Evolutionary conservation across 306 rosid species (phyloP), one percentile per base, ranked within the genome.

Genomic region (Glycine soja): DNA sequence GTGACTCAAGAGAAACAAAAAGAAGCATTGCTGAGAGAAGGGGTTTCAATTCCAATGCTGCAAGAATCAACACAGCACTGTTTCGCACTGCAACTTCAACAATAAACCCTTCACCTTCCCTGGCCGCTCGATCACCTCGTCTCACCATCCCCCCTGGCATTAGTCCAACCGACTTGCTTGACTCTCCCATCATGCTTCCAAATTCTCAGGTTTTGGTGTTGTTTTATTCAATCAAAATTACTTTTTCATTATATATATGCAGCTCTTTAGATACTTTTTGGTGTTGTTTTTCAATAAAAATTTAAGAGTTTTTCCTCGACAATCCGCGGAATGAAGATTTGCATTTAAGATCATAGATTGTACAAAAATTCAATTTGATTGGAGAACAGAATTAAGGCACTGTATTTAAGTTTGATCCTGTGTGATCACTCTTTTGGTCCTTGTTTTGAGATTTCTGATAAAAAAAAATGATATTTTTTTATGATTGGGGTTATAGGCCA

Each of bases 161-260:
- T 57, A 91, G 91, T 84, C 97, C 97, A 54, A 87, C 91, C 16
- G 88, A 91, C 0, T 79, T 94, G 89, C 92, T 92, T 81, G 97
- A 91, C 52, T 90, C 97, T 5, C 92, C 98, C 0, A 56, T 92
- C 69, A 87, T 91, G 98, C 92, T 94, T 13, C 89, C 87, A 34
- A 88, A 94, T 87, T 79, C 89, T 70, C 91, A 86, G 90, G 98
- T 24, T 24, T 24, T 24, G 30, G 30, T 24, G 30, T 24, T 24
- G 30, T 24, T 24, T 24, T 24, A 1, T 24, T 24, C 30, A 24
- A 24, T 24, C 30, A 24, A 24, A 24, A 24, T 24, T 24, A 24
- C 2, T 1, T 24, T 24, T 24, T 24, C 1, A 24, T 24, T 24
- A 24, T 24, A 24, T 24, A 24, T 24, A 24, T 24, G 30, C 30